A percentile compares a stretch with the other conserved stretches of the same genome.
Evolutionary conservation across 192 early-diverging fungal genomes (phyloP).

Genomic region (Thamnidium elegans): DNA sequence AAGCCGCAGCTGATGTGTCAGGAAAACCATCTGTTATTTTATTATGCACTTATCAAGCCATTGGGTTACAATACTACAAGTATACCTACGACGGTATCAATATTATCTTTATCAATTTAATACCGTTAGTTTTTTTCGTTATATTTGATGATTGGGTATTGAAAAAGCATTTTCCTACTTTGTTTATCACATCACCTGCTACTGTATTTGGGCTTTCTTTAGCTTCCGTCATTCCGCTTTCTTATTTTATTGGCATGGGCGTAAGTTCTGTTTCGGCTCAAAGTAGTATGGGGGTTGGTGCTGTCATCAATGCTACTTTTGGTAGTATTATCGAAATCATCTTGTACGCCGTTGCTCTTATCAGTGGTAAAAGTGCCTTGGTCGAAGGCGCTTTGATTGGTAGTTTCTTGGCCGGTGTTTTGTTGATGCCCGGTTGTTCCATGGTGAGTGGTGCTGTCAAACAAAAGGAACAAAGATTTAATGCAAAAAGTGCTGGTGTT

Average conservation of each 20-base stretch:
- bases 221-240: slow-evolving; percentile 82
- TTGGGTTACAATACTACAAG: slow-evolving; percentile 95
- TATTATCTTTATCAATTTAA: slow-evolving; percentile 92
- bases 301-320: slow-evolving; percentile 97
- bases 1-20: slow-evolving; percentile 11
- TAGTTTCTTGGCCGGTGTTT: slow-evolving; percentile 82
- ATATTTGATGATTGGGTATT: slow-evolving; percentile 80
- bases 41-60: slow-evolving; percentile 83
- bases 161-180: slow-evolving; percentile 46
- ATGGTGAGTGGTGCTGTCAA: slow-evolving; percentile 93
- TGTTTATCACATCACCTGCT: slow-evolving; percentile 50
- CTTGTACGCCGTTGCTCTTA: slow-evolving; percentile 86
- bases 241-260: slow-evolving; percentile 96
- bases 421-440: slow-evolving; percentile 89
- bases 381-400: slow-evolving; percentile 94
- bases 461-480: slow-evolving; percentile 91
- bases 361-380: slow-evolving; percentile 79
- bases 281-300: slow-evolving; percentile 87
- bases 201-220: slow-evolving; percentile 72
- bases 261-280: slow-evolving; percentile 97
- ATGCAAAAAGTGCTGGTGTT: slow-evolving; percentile 92
- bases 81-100: slow-evolving; percentile 96
- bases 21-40: slow-evolving; percentile 58
- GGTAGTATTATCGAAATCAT: slow-evolving; percentile 96
- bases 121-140: slow-evolving; percentile 79